These are phyloP conservation scores for Hura crepitans DNA, from an alignment of 441 rosid species.

Conservation along the genomic window DNA sequence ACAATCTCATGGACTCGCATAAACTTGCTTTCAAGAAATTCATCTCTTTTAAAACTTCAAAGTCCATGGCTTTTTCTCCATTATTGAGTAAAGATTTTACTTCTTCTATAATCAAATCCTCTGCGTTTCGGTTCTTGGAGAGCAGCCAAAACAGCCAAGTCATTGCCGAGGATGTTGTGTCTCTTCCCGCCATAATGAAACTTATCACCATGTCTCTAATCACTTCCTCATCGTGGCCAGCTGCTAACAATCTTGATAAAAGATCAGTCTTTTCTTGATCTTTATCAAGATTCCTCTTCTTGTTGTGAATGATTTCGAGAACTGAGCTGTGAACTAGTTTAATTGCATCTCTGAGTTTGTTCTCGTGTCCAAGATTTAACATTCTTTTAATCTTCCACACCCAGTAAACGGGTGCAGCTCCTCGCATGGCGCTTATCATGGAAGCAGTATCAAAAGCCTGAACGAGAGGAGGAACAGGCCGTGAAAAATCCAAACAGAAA, in stretches of 20 bases:
- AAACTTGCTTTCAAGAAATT: conserved; percentile 56
- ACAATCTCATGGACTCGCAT: conserved; percentile 76
- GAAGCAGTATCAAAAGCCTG: conserved; percentile 63
- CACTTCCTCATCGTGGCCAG: conserved; percentile 46
- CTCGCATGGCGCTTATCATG: conserved; percentile 56
- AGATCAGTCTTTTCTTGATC: conserved; percentile 41
- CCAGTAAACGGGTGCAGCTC: conserved; percentile 41
- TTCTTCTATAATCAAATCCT: conserved; percentile 37
- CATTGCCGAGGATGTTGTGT: conserved; percentile 77
- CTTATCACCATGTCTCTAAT: conserved; percentile 70
- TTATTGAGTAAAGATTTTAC: conserved; percentile 22
- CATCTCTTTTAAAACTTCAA: conserved; percentile 55
- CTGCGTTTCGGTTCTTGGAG: conserved; percentile 31
- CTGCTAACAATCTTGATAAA: conserved; percentile 48
- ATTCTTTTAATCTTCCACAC: conserved; percentile 61
- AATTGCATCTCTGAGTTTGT: conserved; percentile 46
- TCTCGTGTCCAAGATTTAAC: conserved; percentile 53
- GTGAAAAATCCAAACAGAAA: conserved; percentile 36
- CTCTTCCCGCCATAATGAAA: conserved; percentile 81
- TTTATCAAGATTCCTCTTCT: conserved; percentile 34
- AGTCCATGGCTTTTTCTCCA: conserved; percentile 33
- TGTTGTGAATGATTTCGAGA: conserved; percentile 38
- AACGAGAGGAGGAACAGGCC: conserved; percentile 39
- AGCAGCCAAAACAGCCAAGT: conserved; percentile 89
- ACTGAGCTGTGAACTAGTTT: conserved; percentile 46